Base-by-base conservation (phyloP, 2,329 filamentous ascomycete species). In the Alternaria arborescens region DNA sequence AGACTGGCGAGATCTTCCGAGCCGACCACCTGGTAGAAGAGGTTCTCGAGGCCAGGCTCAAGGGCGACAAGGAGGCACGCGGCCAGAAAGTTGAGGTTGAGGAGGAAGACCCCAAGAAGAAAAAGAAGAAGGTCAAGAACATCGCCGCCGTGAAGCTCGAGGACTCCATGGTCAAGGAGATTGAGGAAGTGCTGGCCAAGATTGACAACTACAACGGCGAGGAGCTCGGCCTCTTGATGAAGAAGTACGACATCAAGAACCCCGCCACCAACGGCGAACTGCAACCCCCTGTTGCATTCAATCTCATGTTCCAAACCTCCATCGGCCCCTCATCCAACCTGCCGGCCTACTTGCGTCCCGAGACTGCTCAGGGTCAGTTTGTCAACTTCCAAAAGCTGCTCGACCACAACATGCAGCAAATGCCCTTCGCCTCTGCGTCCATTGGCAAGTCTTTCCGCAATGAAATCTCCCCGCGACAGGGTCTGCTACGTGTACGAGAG, bases 391-490 rank as follows among this genome's bases (percentile, higher is more conserved):
- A 91, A 71, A 97, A 97, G 84, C 88, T 99, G 47, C 89, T 98
- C 60, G 94, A 97, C 69, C 98, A 94, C 85, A 98, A 97, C 84
- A 92, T 97, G 81, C 88, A 93, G 74, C 86, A 89, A 71, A 97
- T 99, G 91, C 95, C 95, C 26, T 98, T 99, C 76, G 95, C 95
- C 14, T 98, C 94, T 51, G 95, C 95, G 47, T 97, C 92, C 40
- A 96, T 99, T 77, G 95, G 95, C 81, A 97, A 97, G 82, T 97
- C 94, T 2, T 98, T 97, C 87, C 89, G 95, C 73, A 99, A 99
- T 78, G 95, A 99, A 78, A 97, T 99, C 71, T 97, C 95, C 0
- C 95, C 95, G 10, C 88, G 95, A 57, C 88, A 92, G 66, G 95
- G 95, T 81, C 88, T 99, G 41, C 83, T 99, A 60, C 91, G 95